A percentile compares a stretch with the other conserved stretches of the same genome.
Conservation (phyloP, 2,329 filamentous ascomycete genomes). For the Exophiala viscosa region DNA sequence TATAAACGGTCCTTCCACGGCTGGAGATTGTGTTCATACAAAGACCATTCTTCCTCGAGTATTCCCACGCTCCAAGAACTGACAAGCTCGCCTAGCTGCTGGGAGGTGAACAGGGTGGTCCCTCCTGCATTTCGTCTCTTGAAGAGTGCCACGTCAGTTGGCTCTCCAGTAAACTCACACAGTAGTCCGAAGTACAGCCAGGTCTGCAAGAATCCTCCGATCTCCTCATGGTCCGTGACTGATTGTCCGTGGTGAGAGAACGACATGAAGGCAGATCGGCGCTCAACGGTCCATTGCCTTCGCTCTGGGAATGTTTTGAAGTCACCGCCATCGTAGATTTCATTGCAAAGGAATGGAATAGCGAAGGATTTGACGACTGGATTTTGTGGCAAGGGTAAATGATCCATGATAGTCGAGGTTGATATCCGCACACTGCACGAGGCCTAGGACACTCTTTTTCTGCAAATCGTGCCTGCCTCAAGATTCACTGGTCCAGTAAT, state of each 20-base stretch:
- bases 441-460: too few relatives aligned
- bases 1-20: too few relatives aligned
- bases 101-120: not conserved
- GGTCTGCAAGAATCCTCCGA: conserved; percentile 7
- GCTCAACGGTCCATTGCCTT: conserved; percentile 1
- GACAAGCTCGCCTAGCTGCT: conserved; percentile 3
- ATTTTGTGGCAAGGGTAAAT: conserved; percentile 8
- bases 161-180: conserved; percentile 1
- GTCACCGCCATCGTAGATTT: not conserved
- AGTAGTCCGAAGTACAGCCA: conserved; percentile 12
- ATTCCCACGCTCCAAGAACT: too few relatives aligned
- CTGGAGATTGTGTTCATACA: too few relatives aligned
- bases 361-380: not conserved
- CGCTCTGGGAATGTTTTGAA: conserved; percentile 2
- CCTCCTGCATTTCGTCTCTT: not conserved
- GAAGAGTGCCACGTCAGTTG: not conserved
- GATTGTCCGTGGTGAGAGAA: not conserved
- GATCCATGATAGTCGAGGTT: conserved; percentile 1
- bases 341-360: conserved; percentile 5
- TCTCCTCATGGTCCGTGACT: not conserved
- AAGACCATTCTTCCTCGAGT: too few relatives aligned
- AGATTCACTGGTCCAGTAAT: too few relatives aligned
- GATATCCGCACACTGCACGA: too few relatives aligned
- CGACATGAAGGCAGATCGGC: not conserved
- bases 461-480: too few relatives aligned